These are phyloP conservation scores for Rhodotorula sp. DNA, from an alignment of 1,284 basidiomycete species.

Conservation along the genomic window DNA sequence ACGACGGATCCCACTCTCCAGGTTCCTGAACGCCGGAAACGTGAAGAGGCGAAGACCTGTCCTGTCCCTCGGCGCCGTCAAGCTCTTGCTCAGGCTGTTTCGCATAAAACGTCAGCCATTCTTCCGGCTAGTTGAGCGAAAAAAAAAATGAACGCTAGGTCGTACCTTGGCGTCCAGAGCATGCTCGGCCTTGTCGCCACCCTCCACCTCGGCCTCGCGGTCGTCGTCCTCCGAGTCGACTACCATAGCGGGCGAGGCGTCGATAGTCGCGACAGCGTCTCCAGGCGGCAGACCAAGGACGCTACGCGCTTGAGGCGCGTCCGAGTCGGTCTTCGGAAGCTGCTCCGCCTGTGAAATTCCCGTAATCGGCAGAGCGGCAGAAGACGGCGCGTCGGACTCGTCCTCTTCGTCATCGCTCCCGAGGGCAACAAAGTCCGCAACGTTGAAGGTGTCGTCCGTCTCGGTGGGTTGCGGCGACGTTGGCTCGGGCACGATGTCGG, in stretches of 20 bases:
- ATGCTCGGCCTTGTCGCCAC: neutral
- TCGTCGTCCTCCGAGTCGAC: neutral
- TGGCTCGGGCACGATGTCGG: neutral
- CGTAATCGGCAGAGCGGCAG: too few relatives aligned
- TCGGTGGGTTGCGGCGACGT: too few relatives aligned
- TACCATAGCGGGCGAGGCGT: neutral
- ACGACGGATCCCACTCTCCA: slow-evolving; percentile 12
- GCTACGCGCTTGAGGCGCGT: neutral
- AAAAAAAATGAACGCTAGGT: too few relatives aligned
- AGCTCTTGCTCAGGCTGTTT: too few relatives aligned
- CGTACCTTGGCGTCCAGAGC: neutral
- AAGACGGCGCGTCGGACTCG: neutral
- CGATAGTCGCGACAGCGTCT: neutral
- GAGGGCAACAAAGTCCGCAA: neutral
- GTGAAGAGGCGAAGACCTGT: neutral
- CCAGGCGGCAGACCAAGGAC: neutral
- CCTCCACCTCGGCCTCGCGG: neutral
- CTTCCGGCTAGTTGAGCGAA: neutral
- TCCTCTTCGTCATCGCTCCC: slow-evolving; percentile 17
- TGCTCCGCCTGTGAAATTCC: too few relatives aligned
- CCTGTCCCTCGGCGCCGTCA: too few relatives aligned
- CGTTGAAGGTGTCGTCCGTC: neutral
- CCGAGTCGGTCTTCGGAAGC: too few relatives aligned
- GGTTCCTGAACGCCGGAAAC: slow-evolving; percentile 16
- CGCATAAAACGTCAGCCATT: neutral